Conservation (phyloP, 2,329 filamentous ascomycete species). For the Tympanopsis confertula region DNA sequence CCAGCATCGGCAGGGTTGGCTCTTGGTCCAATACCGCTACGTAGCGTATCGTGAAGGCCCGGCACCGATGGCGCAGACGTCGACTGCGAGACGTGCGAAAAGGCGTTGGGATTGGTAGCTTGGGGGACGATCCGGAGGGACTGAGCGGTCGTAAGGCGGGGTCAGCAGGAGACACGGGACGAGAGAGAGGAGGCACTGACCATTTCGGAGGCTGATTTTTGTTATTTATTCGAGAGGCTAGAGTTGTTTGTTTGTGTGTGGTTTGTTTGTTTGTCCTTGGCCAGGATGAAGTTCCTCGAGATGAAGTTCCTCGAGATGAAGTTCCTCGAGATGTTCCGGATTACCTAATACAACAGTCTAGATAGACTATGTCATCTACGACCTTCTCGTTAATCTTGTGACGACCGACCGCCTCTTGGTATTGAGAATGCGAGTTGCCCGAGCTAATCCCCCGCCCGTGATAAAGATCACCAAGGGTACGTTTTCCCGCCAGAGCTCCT, state of each 20-base stretch:
- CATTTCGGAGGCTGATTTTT: slow-evolving; percentile 2
- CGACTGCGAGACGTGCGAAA: slow-evolving; percentile 48
- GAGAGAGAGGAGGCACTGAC: background rate
- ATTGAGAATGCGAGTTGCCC: background rate
- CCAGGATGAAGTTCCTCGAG: too few relatives aligned
- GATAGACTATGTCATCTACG: too few relatives aligned
- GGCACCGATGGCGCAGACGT: slow-evolving; percentile 78
- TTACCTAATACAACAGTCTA: too few relatives aligned
- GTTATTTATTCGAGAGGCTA: too few relatives aligned
- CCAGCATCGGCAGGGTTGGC: slow-evolving; percentile 31
- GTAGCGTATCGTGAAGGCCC: slow-evolving; percentile 86
- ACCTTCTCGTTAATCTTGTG: too few relatives aligned
- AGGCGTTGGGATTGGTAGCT: slow-evolving; percentile 51
- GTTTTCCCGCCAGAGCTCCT: slow-evolving; percentile 69
- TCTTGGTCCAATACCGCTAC: slow-evolving; percentile 56
- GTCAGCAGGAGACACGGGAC: background rate
- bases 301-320: too few relatives aligned
- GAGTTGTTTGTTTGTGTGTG: too few relatives aligned
- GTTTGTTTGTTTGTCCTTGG: too few relatives aligned
- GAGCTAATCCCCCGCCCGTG: slow-evolving; percentile 35
- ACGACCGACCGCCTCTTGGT: too few relatives aligned
- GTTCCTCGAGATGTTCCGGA: too few relatives aligned
- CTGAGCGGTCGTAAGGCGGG: slow-evolving; percentile 29
- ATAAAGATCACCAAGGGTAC: slow-evolving; percentile 68
- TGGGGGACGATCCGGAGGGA: slow-evolving; percentile 82